A percentile compares a stretch with the other conserved stretches of the same genome.
Conservation (phyloP, 176 grass and related monocot species). For the Triticum urartu region DNA sequence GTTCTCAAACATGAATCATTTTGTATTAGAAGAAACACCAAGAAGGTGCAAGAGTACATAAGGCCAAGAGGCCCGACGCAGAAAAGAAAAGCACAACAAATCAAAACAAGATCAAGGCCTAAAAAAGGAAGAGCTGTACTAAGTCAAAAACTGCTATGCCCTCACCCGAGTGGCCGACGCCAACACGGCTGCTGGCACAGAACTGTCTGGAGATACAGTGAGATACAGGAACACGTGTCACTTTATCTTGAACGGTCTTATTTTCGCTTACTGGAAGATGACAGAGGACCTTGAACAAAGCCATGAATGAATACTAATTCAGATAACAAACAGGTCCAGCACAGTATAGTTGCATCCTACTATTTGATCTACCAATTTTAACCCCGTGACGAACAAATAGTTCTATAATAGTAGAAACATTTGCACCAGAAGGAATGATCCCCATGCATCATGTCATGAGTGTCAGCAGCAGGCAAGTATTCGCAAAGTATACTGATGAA, state of each 20-base stretch:
- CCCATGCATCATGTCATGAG: background rate
- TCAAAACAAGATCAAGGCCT: background rate
- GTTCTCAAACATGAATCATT: background rate
- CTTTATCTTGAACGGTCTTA: background rate
- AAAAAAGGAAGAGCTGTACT: background rate
- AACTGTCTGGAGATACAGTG: background rate
- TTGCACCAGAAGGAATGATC: slow-evolving; percentile 11
- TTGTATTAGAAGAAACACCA: background rate
- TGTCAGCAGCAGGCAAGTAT: background rate
- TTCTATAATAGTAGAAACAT: background rate
- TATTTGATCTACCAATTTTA: background rate
- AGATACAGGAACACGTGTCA: background rate
- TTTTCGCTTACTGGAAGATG: background rate
- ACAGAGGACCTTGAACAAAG: background rate
- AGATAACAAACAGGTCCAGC: background rate
- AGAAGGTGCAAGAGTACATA: background rate
- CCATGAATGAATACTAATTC: background rate
- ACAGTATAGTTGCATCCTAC: background rate
- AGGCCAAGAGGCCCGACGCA: background rate
- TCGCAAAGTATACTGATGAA: background rate
- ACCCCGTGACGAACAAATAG: background rate
- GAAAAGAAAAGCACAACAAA: background rate
- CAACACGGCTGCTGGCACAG: background rate
- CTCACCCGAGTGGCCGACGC: background rate
- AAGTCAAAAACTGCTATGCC: background rate